These are phyloP conservation scores for Leccinum subtestaceum DNA, from an alignment of 768 basidiomycete genomes.

Conservation along the genomic window DNA sequence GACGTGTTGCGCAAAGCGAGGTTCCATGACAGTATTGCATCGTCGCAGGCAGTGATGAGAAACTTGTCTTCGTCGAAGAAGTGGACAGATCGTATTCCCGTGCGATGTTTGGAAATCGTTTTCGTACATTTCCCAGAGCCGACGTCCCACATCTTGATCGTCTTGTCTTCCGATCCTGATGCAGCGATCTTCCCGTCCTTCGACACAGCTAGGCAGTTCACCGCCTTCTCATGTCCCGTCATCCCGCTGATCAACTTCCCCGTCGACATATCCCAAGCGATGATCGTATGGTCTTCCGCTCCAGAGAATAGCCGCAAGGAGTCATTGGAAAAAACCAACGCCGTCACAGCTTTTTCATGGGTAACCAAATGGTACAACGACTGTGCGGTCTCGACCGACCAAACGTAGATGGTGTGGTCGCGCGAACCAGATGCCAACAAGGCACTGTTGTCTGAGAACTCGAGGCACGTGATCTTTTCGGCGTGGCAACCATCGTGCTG, in stretches of 20 bases:
- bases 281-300: constrained; percentile 21
- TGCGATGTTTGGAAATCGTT: constrained; percentile 13
- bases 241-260: constrained; percentile 17
- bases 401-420: constrained; percentile 19
- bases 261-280: constrained; percentile 16
- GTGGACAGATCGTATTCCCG: constrained; percentile 12
- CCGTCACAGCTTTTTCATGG: constrained; percentile 19
- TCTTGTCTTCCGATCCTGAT: constrained; percentile 26
- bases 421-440: constrained; percentile 20
- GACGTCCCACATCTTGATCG: constrained; percentile 24
- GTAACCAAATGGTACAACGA: constrained; percentile 8
- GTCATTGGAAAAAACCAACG: constrained; percentile 23
- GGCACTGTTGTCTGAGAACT: constrained; percentile 14
- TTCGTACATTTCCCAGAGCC: constrained; percentile 13
- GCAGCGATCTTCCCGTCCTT: constrained; percentile 14
- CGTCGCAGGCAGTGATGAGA: constrained; percentile 10
- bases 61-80: constrained; percentile 12
- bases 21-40: constrained; percentile 8
- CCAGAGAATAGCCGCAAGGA: constrained; percentile 22
- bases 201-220: constrained; percentile 22
- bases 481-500: constrained; percentile 13
- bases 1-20: constrained; percentile 3
- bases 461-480: constrained; percentile 18
- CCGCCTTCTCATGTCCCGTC: constrained; percentile 17
- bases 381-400: constrained; percentile 20